Base-by-base conservation (phyloP, 495 filamentous ascomycete species). In the Acidiella bohemica region DNA sequence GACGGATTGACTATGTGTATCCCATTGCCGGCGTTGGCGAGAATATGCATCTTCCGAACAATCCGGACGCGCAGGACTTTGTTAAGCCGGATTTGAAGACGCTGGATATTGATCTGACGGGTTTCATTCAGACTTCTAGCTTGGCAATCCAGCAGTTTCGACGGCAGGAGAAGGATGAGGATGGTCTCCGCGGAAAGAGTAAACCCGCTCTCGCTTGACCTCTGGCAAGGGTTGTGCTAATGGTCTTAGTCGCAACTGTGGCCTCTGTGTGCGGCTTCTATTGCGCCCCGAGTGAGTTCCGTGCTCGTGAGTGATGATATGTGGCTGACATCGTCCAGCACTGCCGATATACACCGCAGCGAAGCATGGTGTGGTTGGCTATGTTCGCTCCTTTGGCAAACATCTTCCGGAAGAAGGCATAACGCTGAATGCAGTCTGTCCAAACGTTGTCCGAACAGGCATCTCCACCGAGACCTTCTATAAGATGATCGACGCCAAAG, bases 251-350 rank as follows among this genome's bases (percentile, higher is more conserved):
- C 25, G 47, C 43, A 10, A 31, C 26, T 13, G 51, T 51, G 2
- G 52, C 52, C 1, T 53, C 49, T 11, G 42, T 53, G 14, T 55
- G 52, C 27, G 52, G 52, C 10, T 50, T 53, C 45, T 55, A 55
- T 32, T 49, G 44, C 32, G 45, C 46, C 2, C 47, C 47, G 11
- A 51, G 47, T 51, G 39, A 33, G 47, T 17, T 5, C 3, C 30
- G 6, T 32, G 12, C 30, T 32, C 6, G 6, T 9, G 6, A 14
- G 12, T 16, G 10, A n/a, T 7, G 30, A 32, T 6, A 14, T 32
- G 30, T n/a, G 17, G 14, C 30, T 32, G 14, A 32, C 17, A 32
- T n/a, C 10, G 2, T 25, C 13, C 39, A 49, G 39, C 50, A 8
- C 24, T 53, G 4, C 52, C 52, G 1, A 45, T 55, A 4, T 55